Base-by-base conservation (phyloP, 163 green algal genomes). In the Scenedesmus sp. region DNA sequence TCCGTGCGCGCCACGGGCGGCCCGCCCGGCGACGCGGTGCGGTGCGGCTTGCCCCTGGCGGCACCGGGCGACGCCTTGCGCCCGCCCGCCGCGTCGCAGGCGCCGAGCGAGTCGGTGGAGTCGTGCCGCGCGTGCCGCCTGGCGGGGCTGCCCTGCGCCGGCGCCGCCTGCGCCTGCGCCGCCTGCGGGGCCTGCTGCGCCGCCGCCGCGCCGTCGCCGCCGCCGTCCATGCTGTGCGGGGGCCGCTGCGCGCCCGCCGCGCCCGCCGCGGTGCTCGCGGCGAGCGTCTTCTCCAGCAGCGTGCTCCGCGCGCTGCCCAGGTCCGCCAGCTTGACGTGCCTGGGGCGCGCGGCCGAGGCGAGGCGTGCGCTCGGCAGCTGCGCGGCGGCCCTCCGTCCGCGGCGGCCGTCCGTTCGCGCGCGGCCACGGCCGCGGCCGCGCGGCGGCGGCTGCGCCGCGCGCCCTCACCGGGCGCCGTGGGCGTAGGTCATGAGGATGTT, bases 401-500 rank as follows among this genome's bases (percentile, higher is more conserved):
- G 28, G 28, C 77, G 29, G 15, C 17, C 57, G 9, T 22, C 39
- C 29, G 13, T 13, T n/a, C 39, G 18, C 56, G 15, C 74, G 33
- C 54, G 17, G 28, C 3, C 50, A 11, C 75, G 75, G 22, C 50
- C 36, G 17, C 28, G 14, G 29, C 42, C 58, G 39, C 39, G 39
- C 39, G 39, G 39, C 39, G 39, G 7, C 39, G 6, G 39, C 6
- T 10, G 39, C 10, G 60, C 22, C 50, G 89, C 85, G 85, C 94
- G 93, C 34, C n/a, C 90, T 74, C 28, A 95, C 78, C 10, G 84
- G 70, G 47, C 88, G 72, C 93, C 93, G 13, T 88, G 58, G 15
- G 84, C 60, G 33, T 90, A 81, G 0, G 80, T 89, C 28, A 96
- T 69, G 50, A 98, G 88, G n/a, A 96, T 77, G 75, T 98, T 98